Evolutionary conservation across 1,139 yeast genomes (phyloP), one percentile per base, ranked within the genome.

Genomic region (Yamadazyma epiphylla): DNA sequence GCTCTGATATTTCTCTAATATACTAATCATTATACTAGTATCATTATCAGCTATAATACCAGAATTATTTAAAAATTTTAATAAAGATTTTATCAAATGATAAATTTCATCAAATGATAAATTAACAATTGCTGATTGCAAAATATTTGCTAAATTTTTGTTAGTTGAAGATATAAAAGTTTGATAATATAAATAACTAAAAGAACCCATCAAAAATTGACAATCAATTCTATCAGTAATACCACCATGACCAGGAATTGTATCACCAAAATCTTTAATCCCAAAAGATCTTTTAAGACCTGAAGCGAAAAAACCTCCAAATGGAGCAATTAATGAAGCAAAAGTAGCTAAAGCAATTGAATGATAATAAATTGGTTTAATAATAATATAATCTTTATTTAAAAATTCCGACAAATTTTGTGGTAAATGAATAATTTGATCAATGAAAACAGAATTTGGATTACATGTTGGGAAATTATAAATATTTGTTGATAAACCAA

Each of bases 231-330:
- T 77, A 58, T 91, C 99, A 19, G 96, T 89, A 43, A 91, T 80
- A 43, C 99, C 99, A 39, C 99, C 99, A 53, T 91, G 99, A 22
- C 99, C 99, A 17, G 48, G 71, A 49, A 65, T 42, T 40, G 67
- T 51, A 41, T 53, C 56, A 52, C 66, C 54, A 46, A 55, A 43
- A 45, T 59, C 53, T 43, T 72, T 64, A 36, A 89, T 89, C 49
- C 94, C 85, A 64, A 91, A 89, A n/a, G 97, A 88, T 58, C 99
- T 80, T 65, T 91, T 91, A 48, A 94, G 71, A 10, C 98, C 99
- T 30, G 95, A 83, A 3, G 98, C 98, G 49, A 91, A 91, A 58
- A 91, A 91, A 1, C 99, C 99, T 32, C 99, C 99, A 55, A 91
- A 91, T 36, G 99, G 99, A 2, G 99, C 99, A 56, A 91, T 83